Percentiles rank a stretch among this genome's conserved stretches.
These are phyloP conservation scores for Amylostereum areolatum DNA, from an alignment of 1,284 basidiomycete genomes.

Conservation along the genomic window DNA sequence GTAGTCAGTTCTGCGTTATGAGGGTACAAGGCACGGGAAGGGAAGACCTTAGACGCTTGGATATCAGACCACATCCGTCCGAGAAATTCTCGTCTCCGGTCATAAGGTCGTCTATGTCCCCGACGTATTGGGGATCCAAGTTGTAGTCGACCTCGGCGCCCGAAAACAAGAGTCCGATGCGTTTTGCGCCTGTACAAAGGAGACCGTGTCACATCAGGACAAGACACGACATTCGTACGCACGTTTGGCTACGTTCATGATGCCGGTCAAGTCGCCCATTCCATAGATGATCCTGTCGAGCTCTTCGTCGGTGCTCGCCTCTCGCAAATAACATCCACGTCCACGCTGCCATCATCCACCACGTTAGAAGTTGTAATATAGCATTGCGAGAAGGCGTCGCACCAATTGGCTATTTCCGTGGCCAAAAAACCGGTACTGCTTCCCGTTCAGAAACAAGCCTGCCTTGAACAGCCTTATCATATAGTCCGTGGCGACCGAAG, in stretches of 20 bases:
- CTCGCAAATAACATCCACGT: slow-evolving; percentile 54
- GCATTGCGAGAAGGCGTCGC: slow-evolving; percentile 10
- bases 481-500: slow-evolving; percentile 46
- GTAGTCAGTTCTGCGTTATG: background rate
- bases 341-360: slow-evolving; percentile 33
- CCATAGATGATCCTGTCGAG: slow-evolving; percentile 49
- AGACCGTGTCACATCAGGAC: background rate
- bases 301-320: slow-evolving; percentile 46
- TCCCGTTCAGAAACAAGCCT: slow-evolving; percentile 49
- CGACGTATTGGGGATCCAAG: slow-evolving; percentile 40
- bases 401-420: slow-evolving; percentile 66
- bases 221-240: slow-evolving; percentile 10
- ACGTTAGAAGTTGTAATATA: no score
- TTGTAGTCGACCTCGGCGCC: slow-evolving; percentile 52
- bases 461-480: slow-evolving; percentile 46
- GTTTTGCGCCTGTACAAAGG: slow-evolving; percentile 45
- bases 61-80: slow-evolving; percentile 63
- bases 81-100: slow-evolving; percentile 54
- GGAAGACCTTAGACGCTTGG: slow-evolving; percentile 19
- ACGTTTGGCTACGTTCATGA: slow-evolving; percentile 63
- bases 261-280: slow-evolving; percentile 50
- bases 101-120: slow-evolving; percentile 55
- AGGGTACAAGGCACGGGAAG: no score
- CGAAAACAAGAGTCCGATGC: slow-evolving; percentile 61
- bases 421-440: slow-evolving; percentile 61